phyloP scores from a whole-genome alignment of 805 yeast genomes.

The Sporopachydermia lactativora region DNA sequence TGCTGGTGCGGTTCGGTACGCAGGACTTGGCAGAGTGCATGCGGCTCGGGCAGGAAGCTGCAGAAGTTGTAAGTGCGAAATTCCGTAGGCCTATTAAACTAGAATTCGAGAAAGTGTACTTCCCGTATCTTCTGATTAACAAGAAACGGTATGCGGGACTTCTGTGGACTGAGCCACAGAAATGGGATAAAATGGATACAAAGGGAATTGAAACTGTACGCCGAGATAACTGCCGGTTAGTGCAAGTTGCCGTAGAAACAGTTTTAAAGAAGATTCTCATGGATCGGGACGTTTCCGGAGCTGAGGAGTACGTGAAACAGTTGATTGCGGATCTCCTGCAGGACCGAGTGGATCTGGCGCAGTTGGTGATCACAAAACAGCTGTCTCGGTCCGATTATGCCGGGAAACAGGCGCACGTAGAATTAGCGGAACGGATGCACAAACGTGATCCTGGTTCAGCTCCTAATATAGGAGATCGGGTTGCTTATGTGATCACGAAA shows the following conservation, averaged over 20 bases:
- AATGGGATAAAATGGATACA: slow-evolving; percentile 93
- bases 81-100: slow-evolving; percentile 82
- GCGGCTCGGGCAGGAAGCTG: slow-evolving; percentile 91
- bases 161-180: slow-evolving; percentile 89
- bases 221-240: slow-evolving; percentile 92
- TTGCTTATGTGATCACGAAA: slow-evolving; percentile 85
- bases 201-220: slow-evolving; percentile 98
- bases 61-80: slow-evolving; percentile 62
- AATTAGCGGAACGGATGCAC: slow-evolving; percentile 88
- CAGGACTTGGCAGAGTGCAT: slow-evolving; percentile 70
- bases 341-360: slow-evolving; percentile 84
- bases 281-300: slow-evolving; percentile 74
- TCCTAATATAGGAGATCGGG: slow-evolving; percentile 94
- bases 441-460: slow-evolving; percentile 97
- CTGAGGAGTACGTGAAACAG: slow-evolving; percentile 71
- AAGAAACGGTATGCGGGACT: slow-evolving; percentile 96
- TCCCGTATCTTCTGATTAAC: slow-evolving; percentile 85
- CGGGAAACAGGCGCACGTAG: slow-evolving; percentile 95
- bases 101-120: slow-evolving; percentile 94
- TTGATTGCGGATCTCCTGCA: slow-evolving; percentile 85
- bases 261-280: slow-evolving; percentile 76
- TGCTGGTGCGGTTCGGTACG: slow-evolving; percentile 94
- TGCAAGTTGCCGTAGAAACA: slow-evolving; percentile 86
- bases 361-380: slow-evolving; percentile 86
- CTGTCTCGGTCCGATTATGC: slow-evolving; percentile 82